Conservation (phyloP, 129 eudicot genomes). For the Helianthus tuberosus region DNA sequence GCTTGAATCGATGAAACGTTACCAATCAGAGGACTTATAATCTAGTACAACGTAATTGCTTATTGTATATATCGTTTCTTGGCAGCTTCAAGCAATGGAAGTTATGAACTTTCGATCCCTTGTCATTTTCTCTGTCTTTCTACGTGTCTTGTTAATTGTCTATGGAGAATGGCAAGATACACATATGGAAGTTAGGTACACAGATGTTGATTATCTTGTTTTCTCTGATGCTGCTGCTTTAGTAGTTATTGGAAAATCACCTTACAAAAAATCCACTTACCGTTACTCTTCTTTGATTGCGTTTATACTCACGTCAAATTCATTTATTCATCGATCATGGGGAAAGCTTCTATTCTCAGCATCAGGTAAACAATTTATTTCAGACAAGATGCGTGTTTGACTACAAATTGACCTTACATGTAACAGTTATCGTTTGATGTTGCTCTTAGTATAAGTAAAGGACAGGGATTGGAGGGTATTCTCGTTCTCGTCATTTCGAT, state of each 20-base stretch:
- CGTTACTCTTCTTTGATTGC: slow-evolving; percentile 95
- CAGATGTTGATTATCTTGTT: slow-evolving; percentile 91
- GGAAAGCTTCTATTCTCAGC: slow-evolving; percentile 87
- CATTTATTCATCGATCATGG: slow-evolving; percentile 76
- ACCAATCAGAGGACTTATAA: background rate
- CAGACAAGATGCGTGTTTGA: background rate
- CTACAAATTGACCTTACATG: no score
- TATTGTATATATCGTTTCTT: slow-evolving; percentile 15
- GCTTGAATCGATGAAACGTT: background rate
- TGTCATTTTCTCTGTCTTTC: slow-evolving; percentile 63
- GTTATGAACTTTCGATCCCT: slow-evolving; percentile 47
- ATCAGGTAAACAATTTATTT: slow-evolving; percentile 50
- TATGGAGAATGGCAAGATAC: slow-evolving; percentile 98
- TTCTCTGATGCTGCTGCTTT: slow-evolving; percentile 94
- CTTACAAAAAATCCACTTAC: slow-evolving; percentile 86
- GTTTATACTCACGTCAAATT: slow-evolving; percentile 79
- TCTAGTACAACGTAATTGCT: slow-evolving; percentile 4
- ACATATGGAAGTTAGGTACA: slow-evolving; percentile 98
- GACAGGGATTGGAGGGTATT: no score
- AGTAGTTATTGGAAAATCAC: slow-evolving; percentile 82
- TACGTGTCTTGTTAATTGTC: slow-evolving; percentile 61
- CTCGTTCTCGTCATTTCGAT: no score
- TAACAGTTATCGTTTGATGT: no score
- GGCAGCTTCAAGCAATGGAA: slow-evolving; percentile 40
- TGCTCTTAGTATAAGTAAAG: no score